phyloP scores from a whole-genome alignment of 2,329 filamentous ascomycete genomes.

The Microsporum canis region DNA sequence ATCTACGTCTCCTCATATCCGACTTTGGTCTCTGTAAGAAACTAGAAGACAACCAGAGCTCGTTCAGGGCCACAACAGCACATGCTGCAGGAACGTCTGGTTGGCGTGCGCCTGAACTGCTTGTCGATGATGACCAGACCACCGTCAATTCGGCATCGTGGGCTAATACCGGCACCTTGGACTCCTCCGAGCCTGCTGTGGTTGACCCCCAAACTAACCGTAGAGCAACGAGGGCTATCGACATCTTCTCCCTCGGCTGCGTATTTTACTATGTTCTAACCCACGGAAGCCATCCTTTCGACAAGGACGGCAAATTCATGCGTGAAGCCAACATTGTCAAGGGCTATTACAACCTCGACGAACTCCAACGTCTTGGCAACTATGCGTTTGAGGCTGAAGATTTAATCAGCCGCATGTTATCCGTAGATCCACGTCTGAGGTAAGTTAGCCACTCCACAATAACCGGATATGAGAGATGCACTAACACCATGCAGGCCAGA shows the following conservation, averaged over 20 bases:
- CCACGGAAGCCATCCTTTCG: conserved; percentile 82
- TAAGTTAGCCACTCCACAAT: conserved; percentile 21
- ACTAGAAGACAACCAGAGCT: conserved; percentile 84
- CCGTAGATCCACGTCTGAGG: conserved; percentile 50
- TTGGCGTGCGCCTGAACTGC: conserved; percentile 90
- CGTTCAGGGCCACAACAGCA: conserved; percentile 85
- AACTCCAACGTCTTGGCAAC: conserved; percentile 64
- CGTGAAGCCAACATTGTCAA: conserved; percentile 96
- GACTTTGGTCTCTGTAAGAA: conserved; percentile 98
- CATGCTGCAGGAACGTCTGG: conserved; percentile 88
- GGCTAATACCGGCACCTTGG: conserved; percentile 29
- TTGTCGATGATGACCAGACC: conserved; percentile 64
- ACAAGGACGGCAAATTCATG: conserved; percentile 89
- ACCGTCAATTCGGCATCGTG: conserved; percentile 19
- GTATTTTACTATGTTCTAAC: conserved; percentile 99
- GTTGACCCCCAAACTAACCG: conserved; percentile 50
- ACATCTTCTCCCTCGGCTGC: conserved; percentile 92
- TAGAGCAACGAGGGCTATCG: conserved; percentile 86
- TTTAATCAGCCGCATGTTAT: conserved; percentile 71
- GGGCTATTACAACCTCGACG: conserved; percentile 61
- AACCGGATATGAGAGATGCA: background rate
- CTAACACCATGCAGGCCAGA: conserved; percentile 42
- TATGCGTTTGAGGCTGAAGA: conserved; percentile 80
- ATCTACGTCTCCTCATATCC: conserved; percentile 80
- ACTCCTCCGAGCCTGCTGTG: conserved; percentile 41